Evolutionary conservation across 345 rosid species (phyloP), one percentile per base, ranked within the genome.

Genomic region (Cardamine chenopodiifolia): DNA sequence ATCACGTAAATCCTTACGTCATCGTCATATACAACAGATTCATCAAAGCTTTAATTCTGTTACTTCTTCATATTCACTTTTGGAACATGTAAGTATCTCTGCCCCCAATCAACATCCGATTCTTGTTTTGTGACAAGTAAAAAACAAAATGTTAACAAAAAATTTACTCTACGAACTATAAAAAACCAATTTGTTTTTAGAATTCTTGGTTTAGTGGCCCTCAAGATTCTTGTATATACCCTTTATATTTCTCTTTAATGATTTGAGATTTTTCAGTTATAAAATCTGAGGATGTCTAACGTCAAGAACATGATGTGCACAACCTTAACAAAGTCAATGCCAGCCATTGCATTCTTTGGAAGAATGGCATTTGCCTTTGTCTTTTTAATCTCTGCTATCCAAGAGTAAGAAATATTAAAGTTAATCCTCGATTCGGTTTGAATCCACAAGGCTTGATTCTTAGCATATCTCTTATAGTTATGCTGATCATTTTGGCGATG

Each of bases 401-500:
- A 77, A 71, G 80, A 64, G 80, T 77, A 58, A 77, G 76, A 45
- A 68, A 14, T 29, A 4, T 19, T 5, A 31, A 40, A 49, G 10
- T 12, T 8, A 29, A 31, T 26, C 15, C 25, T 23, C 4, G 8
- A 25, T 23, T 76, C 3, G 2, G 4, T 8, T 29, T 12, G 3
- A 18, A 52, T 61, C 61, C 19, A 39, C 29, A 69, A 55, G 67
- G 28, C 11, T 35, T 56, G 39, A 32, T 29, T 20, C 19, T 22
- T 5, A 44, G 0, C 5, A 2, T 62, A 14, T 52, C 4, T 53
- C 39, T 22, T 52, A 7, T 45, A 76, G 79, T 0, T 76, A 71
- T 45, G 72, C 80, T 39, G 80, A 77, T 48, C 80, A 77, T 77
- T 77, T 23, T 47, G 76, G 80, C 7, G 76, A 23, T 29, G 80